Percentiles rank a stretch among this genome's conserved stretches.
phyloP scores from a whole-genome alignment of 2,329 filamentous ascomycete species.

The Chalaropsis ovoidea region DNA sequence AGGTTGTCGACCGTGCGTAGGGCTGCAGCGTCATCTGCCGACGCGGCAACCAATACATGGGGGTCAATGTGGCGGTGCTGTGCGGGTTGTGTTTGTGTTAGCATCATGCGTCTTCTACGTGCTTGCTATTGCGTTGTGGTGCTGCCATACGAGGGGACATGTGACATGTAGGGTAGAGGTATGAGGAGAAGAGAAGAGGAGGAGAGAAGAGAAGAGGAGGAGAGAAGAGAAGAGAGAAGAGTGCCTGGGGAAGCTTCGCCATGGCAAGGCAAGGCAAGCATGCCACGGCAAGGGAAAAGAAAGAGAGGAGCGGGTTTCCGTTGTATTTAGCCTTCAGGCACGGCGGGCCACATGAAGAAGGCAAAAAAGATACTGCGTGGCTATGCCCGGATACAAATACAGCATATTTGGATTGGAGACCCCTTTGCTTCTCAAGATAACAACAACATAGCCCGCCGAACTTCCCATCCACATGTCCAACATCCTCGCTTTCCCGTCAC shows the following conservation, averaged over 20 bases:
- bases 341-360: constrained; percentile 20
- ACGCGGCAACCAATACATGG: constrained; percentile 57
- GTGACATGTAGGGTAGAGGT: background rate
- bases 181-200: background rate
- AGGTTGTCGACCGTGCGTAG: constrained; percentile 60
- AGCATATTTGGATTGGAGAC: constrained; percentile 27
- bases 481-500: constrained; percentile 21
- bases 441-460: background rate
- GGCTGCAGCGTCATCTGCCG: constrained; percentile 52
- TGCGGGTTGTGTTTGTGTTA: constrained; percentile 54
- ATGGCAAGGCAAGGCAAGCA: constrained; percentile 9
- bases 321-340: constrained; percentile 23
- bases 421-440: constrained; percentile 16
- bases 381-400: constrained; percentile 31
- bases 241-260: constrained; percentile 1
- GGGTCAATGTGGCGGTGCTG: constrained; percentile 53
- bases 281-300: too few species aligned
- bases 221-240: background rate
- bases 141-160: constrained; percentile 9
- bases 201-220: background rate
- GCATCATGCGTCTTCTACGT: constrained; percentile 42
- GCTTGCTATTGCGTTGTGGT: background rate
- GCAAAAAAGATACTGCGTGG: constrained; percentile 24
- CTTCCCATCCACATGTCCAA: background rate
- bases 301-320: constrained; percentile 12